Percentiles rank a stretch among this genome's conserved stretches.
These are phyloP conservation scores for Urtica urens DNA, from an alignment of 306 rosid species.

Conservation along the genomic window DNA sequence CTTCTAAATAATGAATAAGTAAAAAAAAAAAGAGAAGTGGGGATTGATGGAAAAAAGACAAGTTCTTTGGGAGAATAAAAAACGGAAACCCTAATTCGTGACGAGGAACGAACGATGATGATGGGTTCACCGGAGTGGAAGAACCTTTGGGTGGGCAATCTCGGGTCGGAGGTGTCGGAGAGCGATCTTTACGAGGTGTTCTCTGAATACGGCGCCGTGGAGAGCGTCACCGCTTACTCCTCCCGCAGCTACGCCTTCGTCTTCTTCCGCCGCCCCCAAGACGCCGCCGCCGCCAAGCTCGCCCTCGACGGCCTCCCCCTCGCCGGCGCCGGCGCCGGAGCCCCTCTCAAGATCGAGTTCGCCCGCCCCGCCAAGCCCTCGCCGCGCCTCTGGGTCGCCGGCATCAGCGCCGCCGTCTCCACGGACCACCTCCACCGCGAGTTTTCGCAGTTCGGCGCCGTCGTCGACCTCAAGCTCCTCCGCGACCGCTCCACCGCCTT, in stretches of 20 bases:
- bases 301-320: constrained; percentile 54
- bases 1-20: too few relatives aligned
- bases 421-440: constrained; percentile 80
- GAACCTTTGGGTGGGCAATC: constrained; percentile 87
- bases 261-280: constrained; percentile 69
- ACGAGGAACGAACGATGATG: too few relatives aligned
- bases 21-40: too few relatives aligned
- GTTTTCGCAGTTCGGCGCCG: constrained; percentile 68
- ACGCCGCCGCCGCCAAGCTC: constrained; percentile 81
- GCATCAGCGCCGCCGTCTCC: constrained; percentile 66
- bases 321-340: constrained; percentile 54
- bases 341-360: constrained; percentile 66
- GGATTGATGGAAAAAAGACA: too few relatives aligned
- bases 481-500: constrained; percentile 86
- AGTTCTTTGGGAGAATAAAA: too few relatives aligned
- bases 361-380: constrained; percentile 95
- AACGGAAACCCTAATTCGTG: too few relatives aligned
- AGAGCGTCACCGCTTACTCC: constrained; percentile 72
- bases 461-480: constrained; percentile 74
- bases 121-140: constrained; percentile 33
- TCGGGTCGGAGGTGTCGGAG: constrained; percentile 63
- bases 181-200: constrained; percentile 69
- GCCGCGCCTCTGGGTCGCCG: constrained; percentile 92
- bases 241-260: constrained; percentile 78
- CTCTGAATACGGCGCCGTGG: constrained; percentile 70